Evolutionary conservation across 164 flowering plant genomes (phyloP).

Genomic region (Tetrastigma voinierianum): DNA sequence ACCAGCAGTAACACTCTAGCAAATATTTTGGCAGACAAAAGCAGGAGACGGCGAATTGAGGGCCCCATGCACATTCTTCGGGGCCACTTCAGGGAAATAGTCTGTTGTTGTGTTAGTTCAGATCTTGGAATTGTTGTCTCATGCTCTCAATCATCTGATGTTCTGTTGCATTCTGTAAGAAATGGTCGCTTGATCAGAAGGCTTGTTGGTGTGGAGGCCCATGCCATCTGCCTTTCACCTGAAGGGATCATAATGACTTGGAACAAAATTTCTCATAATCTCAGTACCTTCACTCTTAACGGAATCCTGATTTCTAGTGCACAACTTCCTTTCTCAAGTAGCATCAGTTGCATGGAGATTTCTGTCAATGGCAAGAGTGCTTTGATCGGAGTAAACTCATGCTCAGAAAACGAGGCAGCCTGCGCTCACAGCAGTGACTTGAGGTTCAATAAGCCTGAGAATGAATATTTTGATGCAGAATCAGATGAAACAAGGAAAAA

Average conservation of each 20-base stretch:
- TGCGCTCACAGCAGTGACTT: conserved; percentile 18
- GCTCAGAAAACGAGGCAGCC: conserved; percentile 29
- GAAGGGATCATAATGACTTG: conserved; percentile 77
- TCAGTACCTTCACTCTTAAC: conserved; percentile 71
- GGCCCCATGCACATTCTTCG: conserved; percentile 91
- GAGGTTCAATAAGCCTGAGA: conserved; percentile 14
- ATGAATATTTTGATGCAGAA: conserved; percentile 21
- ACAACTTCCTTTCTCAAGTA: conserved; percentile 47
- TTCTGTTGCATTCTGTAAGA: conserved; percentile 79
- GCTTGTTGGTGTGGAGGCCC: conserved; percentile 67
- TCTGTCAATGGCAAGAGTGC: conserved; percentile 72
- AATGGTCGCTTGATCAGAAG: conserved; percentile 81
- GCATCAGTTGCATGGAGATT: conserved; percentile 83
- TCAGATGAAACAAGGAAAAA: conserved; percentile 21
- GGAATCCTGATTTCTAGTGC: conserved; percentile 65
- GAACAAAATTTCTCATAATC: conserved; percentile 53
- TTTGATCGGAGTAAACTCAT: conserved; percentile 63
- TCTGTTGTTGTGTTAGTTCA: conserved; percentile 76
- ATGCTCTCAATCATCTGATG: conserved; percentile 68
- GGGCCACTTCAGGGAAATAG: conserved; percentile 79
- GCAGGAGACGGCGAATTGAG: conserved; percentile 64
- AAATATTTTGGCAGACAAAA: conserved; percentile 48
- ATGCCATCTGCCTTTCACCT: conserved; percentile 72
- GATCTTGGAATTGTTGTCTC: conserved; percentile 87
- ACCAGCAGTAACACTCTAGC: conserved; percentile 37